phyloP scores from a whole-genome alignment of 2,329 filamentous ascomycete species.

The Calonectria ilicicola region DNA sequence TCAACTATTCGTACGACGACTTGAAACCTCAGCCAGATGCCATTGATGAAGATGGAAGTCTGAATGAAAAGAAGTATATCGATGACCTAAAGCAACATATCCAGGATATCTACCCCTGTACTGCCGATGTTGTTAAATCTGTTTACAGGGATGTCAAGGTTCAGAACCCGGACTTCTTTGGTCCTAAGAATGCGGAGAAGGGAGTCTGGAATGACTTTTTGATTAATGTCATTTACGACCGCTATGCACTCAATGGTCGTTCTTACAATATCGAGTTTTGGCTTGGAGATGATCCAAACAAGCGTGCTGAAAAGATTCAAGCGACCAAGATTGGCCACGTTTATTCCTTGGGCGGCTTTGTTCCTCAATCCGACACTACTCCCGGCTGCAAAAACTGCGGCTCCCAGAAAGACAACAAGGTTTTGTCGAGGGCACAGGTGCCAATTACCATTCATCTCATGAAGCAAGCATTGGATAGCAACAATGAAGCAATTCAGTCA shows the following conservation, averaged over 20 bases:
- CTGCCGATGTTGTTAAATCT: not conserved
- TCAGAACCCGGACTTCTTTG: not conserved
- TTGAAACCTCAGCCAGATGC: not conserved
- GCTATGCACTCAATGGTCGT: too few species aligned
- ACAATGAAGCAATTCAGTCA: not conserved
- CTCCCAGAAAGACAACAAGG: not conserved
- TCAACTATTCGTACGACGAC: slow-evolving; percentile 7
- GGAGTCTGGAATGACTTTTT: too few species aligned
- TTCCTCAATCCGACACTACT: not conserved
- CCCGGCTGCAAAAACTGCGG: slow-evolving; percentile 1
- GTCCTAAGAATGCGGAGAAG: too few species aligned
- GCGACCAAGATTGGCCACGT: too few species aligned
- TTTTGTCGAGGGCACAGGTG: slow-evolving; percentile 6
- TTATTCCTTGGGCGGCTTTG: too few species aligned
- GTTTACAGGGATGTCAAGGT: not conserved
- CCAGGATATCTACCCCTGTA: not conserved
- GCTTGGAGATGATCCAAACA: too few species aligned
- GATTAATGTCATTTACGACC: too few species aligned
- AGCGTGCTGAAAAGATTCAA: too few species aligned
- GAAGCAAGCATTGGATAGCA: not conserved
- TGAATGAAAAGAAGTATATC: not conserved
- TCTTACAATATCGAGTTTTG: too few species aligned
- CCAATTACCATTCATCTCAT: slow-evolving; percentile 8
- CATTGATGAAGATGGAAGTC: not conserved
- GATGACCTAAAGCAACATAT: not conserved